phyloP scores from a whole-genome alignment of 345 rosid genomes.

The Clausena lansium region DNA sequence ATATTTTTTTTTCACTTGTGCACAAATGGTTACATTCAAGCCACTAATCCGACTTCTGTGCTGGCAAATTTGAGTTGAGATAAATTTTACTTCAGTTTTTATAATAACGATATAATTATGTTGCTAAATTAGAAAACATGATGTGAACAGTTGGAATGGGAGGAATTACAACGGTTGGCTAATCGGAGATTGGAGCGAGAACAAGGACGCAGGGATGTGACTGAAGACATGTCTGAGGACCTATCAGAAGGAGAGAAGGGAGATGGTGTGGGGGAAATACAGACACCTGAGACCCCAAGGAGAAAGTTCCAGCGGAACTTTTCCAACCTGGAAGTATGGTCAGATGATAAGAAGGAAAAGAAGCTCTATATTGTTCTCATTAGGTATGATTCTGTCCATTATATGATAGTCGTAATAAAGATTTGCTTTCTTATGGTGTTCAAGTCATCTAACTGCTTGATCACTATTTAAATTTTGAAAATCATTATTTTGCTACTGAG shows the following conservation, averaged over 20 bases:
- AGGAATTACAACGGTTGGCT: conserved; percentile 60
- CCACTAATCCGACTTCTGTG: neutral
- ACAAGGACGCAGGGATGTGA: conserved; percentile 78
- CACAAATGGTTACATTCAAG: neutral
- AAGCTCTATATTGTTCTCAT: conserved; percentile 85
- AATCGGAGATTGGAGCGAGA: conserved; percentile 72
- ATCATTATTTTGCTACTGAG: neutral
- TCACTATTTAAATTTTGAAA: neutral
- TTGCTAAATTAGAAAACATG: neutral
- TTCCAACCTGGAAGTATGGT: conserved; percentile 91
- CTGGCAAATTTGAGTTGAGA: neutral
- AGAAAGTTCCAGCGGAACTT: conserved; percentile 54
- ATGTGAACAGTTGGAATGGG: conserved; percentile 65
- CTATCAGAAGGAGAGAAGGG: conserved; percentile 95
- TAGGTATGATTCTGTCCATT: conserved; percentile 43
- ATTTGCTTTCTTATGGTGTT: conserved; percentile 2
- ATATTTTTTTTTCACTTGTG: neutral
- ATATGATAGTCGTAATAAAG: neutral
- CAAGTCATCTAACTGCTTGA: neutral
- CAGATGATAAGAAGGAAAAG: conserved; percentile 89
- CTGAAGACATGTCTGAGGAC: conserved; percentile 91
- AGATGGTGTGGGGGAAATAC: conserved; percentile 57
- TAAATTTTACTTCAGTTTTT: neutral
- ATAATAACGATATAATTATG: conserved; percentile 3
- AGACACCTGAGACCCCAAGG: conserved; percentile 66